These are phyloP conservation scores for Paracoccidioides lutzii DNA, from an alignment of 2,329 filamentous ascomycete genomes.

Conservation along the genomic window DNA sequence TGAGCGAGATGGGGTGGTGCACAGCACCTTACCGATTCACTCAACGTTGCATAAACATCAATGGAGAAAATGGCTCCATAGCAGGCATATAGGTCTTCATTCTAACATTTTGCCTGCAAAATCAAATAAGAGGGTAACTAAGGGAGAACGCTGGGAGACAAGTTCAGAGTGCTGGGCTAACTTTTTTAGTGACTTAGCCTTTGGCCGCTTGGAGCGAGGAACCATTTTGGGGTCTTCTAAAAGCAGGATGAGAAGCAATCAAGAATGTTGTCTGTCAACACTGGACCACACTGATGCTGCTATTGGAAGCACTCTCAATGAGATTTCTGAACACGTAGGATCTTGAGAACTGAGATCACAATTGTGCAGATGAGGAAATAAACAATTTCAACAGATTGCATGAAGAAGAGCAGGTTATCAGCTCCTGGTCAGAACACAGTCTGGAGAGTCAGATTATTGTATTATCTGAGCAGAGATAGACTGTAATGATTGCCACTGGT, in stretches of 20 bases:
- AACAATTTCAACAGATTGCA: neutral
- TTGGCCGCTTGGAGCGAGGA: neutral
- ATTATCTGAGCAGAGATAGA: no score
- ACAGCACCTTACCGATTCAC: no score
- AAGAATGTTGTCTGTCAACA: neutral
- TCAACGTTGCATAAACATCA: no score
- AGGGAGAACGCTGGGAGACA: no score
- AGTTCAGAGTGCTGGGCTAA: neutral
- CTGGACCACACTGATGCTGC: neutral
- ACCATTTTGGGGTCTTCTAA: neutral
- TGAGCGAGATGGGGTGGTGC: neutral
- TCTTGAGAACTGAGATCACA: neutral
- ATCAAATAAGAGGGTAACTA: no score
- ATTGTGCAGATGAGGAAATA: neutral
- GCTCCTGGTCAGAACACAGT: neutral
- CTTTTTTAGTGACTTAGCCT: no score
- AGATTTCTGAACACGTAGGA: neutral
- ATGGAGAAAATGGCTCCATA: no score
- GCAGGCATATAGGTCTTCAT: no score
- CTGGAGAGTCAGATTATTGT: neutral
- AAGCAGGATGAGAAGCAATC: neutral
- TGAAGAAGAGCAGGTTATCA: neutral
- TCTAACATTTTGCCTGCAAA: no score
- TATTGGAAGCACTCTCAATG: neutral
- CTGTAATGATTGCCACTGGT: no score